Evolutionary conservation across 495 filamentous ascomycete genomes (phyloP).

Genomic region (Penicillium odoratum): DNA sequence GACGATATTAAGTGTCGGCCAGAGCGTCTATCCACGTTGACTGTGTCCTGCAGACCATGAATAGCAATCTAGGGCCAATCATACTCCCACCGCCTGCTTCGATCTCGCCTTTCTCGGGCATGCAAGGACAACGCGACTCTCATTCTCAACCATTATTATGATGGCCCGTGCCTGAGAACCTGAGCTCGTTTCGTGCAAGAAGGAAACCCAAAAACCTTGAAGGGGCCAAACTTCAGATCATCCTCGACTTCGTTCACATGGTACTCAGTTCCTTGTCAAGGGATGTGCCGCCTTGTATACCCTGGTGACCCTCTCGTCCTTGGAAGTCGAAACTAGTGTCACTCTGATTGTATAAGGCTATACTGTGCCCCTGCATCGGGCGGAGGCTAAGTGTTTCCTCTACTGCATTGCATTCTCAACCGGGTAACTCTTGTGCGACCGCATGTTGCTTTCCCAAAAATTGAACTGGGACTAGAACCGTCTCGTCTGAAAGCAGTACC

Average conservation of each 20-base stretch:
- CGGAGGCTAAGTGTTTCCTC: slow-evolving; percentile 17
- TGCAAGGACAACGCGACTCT: slow-evolving; percentile 30
- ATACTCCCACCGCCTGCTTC: slow-evolving; percentile 3
- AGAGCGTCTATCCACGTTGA: slow-evolving; percentile 29
- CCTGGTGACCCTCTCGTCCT: slow-evolving; percentile 28
- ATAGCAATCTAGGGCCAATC: slow-evolving; percentile 24
- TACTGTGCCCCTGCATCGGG: slow-evolving; percentile 30
- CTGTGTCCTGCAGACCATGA: slow-evolving; percentile 24
- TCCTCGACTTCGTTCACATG: slow-evolving; percentile 26
- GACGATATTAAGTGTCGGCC: slow-evolving; percentile 21
- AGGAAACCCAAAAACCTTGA: slow-evolving; percentile 12
- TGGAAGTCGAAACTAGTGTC: slow-evolving; percentile 20
- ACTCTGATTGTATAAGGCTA: slow-evolving; percentile 31
- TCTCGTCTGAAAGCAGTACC: slow-evolving; percentile 17
- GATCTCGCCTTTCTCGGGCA: slow-evolving; percentile 26
- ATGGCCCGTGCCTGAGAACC: slow-evolving; percentile 28
- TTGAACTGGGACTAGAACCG: slow-evolving; percentile 14
- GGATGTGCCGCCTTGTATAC: slow-evolving; percentile 21
- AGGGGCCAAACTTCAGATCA: slow-evolving; percentile 20
- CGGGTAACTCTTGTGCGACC: slow-evolving; percentile 26
- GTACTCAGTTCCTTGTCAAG: slow-evolving; percentile 28
- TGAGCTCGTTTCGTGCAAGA: slow-evolving; percentile 22
- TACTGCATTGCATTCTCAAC: slow-evolving; percentile 24
- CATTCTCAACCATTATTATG: slow-evolving; percentile 32
- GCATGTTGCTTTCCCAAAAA: slow-evolving; percentile 23